Evolutionary conservation across 129 eudicot genomes (phyloP).

Genomic region (Glebionis coronaria): DNA sequence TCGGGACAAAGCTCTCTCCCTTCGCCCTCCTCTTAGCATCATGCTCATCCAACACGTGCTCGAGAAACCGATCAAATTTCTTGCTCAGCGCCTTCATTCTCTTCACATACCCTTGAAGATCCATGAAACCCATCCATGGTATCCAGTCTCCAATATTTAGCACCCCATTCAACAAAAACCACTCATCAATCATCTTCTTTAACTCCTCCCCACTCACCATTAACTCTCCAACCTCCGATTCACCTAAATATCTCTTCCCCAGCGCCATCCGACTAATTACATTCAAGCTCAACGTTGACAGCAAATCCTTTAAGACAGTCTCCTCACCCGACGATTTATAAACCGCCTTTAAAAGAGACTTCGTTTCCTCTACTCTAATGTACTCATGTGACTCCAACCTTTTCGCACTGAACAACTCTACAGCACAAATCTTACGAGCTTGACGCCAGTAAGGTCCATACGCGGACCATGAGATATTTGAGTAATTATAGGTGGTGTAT

Average conservation of each 20-base stretch:
- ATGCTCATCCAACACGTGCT: too few species aligned
- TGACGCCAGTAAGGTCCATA: conserved; percentile 50
- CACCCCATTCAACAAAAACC: too few species aligned
- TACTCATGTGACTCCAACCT: conserved; percentile 40
- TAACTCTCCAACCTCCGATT: background rate
- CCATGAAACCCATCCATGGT: too few species aligned
- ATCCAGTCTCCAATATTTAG: too few species aligned
- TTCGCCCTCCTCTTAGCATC: too few species aligned
- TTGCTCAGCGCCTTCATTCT: too few species aligned
- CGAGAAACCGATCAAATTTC: too few species aligned
- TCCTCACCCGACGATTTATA: conserved; percentile 6
- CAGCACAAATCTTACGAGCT: conserved; percentile 14
- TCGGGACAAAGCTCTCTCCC: too few species aligned
- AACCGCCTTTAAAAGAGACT: conserved; percentile 16
- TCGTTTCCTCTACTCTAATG: conserved; percentile 38
- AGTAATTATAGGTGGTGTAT: too few species aligned
- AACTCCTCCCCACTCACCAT: conserved; percentile 31
- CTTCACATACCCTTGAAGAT: conserved; percentile 2
- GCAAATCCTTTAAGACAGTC: conserved; percentile 23
- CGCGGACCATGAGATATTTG: conserved; percentile 31
- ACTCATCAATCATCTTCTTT: conserved; percentile 40
- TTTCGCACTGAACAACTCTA: conserved; percentile 41
- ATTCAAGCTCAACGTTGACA: conserved; percentile 32
- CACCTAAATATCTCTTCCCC: conserved; percentile 34
- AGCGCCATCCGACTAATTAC: conserved; percentile 43